These are phyloP conservation scores for Saprolegnia diclina DNA, from an alignment of 352 stramenopile species.

Conservation along the genomic window DNA sequence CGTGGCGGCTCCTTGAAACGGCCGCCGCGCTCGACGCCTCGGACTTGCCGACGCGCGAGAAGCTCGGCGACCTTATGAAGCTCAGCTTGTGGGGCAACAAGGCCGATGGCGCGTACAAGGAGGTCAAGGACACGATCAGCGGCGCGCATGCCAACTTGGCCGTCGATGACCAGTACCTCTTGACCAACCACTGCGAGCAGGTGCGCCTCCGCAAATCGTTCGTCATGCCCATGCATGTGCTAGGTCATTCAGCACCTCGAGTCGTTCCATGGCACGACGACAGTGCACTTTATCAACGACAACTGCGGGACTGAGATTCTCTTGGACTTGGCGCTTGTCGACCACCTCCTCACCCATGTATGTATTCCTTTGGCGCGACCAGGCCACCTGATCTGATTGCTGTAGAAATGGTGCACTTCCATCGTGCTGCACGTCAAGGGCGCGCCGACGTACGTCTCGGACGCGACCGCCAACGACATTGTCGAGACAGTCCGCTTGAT, in stretches of 20 bases:
- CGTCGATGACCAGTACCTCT: constrained; percentile 51
- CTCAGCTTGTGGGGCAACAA: constrained; percentile 75
- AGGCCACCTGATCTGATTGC: background rate
- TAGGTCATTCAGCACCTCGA: constrained; percentile 44
- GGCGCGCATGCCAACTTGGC: constrained; percentile 44
- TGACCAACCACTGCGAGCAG: constrained; percentile 48
- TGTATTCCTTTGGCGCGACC: constrained; percentile 22
- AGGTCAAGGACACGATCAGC: constrained; percentile 63
- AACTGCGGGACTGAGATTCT: constrained; percentile 72
- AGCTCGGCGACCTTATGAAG: constrained; percentile 56
- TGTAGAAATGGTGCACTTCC: constrained; percentile 36
- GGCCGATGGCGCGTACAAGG: constrained; percentile 67
- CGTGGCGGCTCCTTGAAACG: constrained; percentile 54
- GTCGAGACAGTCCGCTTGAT: constrained; percentile 55
- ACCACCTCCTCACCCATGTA: constrained; percentile 48
- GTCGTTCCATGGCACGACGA: background rate
- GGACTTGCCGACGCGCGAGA: constrained; percentile 21
- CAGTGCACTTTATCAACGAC: constrained; percentile 65
- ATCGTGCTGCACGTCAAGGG: constrained; percentile 70
- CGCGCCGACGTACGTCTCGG: constrained; percentile 75
- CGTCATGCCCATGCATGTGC: background rate
- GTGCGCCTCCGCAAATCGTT: background rate
- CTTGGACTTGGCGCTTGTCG: constrained; percentile 55
- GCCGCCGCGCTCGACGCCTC: constrained; percentile 33
- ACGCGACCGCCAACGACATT: constrained; percentile 56